These are phyloP conservation scores for Fusarium papillatum DNA, from an alignment of 2,329 filamentous ascomycete species.

Conservation along the genomic window DNA sequence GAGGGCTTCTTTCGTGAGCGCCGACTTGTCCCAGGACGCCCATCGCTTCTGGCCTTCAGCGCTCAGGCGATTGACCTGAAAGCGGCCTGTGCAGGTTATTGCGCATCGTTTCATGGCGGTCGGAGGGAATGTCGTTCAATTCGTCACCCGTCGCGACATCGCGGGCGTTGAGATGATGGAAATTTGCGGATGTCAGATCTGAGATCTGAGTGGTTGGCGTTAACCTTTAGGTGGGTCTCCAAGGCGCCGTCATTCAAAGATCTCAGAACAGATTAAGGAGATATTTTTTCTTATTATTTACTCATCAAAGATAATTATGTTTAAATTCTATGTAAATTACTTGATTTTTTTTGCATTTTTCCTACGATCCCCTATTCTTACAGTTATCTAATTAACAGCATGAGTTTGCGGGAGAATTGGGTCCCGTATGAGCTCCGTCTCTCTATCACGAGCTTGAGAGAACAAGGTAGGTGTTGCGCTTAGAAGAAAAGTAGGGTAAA, in stretches of 20 bases:
- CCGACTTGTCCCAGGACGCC: slow-evolving; percentile 47
- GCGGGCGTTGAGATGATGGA: slow-evolving; percentile 3
- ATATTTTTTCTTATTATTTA: too few relatives aligned
- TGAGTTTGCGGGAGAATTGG: not conserved
- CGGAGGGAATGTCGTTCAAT: slow-evolving; percentile 13
- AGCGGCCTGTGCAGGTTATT: slow-evolving; percentile 27
- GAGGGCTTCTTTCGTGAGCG: slow-evolving; percentile 47
- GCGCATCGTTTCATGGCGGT: slow-evolving; percentile 47
- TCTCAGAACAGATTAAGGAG: not conserved
- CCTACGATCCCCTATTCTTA: not conserved
- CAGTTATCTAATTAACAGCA: not conserved
- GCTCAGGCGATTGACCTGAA: slow-evolving; percentile 7
- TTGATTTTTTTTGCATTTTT: not conserved
- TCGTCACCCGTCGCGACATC: slow-evolving; percentile 27
- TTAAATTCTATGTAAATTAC: too few relatives aligned
- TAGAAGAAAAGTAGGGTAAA: not conserved
- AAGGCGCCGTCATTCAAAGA: not conserved
- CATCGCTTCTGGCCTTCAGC: slow-evolving; percentile 45
- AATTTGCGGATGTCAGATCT: slow-evolving; percentile 24
- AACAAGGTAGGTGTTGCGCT: not conserved
- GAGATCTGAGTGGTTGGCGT: slow-evolving; percentile 6
- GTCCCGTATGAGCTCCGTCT: not conserved
- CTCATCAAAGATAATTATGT: too few relatives aligned
- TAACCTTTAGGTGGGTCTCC: not conserved
- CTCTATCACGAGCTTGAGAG: not conserved